These are phyloP conservation scores for Aspergillus saccharolyticus DNA, from an alignment of 495 filamentous ascomycete genomes.

Conservation along the genomic window DNA sequence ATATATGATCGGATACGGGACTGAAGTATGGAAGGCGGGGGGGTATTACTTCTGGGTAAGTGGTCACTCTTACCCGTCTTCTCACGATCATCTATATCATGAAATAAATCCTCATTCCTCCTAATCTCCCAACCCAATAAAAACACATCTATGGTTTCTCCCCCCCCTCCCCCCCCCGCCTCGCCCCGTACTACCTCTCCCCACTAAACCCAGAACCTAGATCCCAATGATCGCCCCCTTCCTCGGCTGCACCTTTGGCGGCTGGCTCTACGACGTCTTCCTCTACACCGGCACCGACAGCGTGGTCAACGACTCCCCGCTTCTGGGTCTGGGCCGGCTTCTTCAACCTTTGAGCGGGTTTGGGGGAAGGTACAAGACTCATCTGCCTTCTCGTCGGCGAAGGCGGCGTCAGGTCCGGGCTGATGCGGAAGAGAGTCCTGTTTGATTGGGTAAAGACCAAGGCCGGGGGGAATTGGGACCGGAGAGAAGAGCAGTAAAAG, in stretches of 20 bases:
- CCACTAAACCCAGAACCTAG: conserved; percentile 15
- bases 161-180: no score
- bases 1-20: conserved; percentile 59
- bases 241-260: conserved; percentile 52
- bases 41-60: conserved; percentile 61
- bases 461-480: no score
- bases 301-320: conserved; percentile 51
- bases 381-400: no score
- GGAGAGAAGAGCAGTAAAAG: no score
- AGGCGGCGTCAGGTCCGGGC: conserved; percentile 1
- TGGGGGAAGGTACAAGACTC: not conserved
- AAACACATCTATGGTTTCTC: no score
- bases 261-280: conserved; percentile 58
- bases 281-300: conserved; percentile 53
- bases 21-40: conserved; percentile 58
- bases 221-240: conserved; percentile 55
- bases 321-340: conserved; percentile 47
- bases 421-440: conserved; percentile 16
- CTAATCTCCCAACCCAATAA: not conserved
- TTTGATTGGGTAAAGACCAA: no score
- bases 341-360: conserved; percentile 24
- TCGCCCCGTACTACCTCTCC: no score
- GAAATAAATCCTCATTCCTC: no score
- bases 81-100: not conserved
- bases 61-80: not conserved